A percentile compares a stretch with the other conserved stretches of the same genome.
phyloP scores from a whole-genome alignment of 2,329 filamentous ascomycete genomes.

The Chaetomiaceae sp. region DNA sequence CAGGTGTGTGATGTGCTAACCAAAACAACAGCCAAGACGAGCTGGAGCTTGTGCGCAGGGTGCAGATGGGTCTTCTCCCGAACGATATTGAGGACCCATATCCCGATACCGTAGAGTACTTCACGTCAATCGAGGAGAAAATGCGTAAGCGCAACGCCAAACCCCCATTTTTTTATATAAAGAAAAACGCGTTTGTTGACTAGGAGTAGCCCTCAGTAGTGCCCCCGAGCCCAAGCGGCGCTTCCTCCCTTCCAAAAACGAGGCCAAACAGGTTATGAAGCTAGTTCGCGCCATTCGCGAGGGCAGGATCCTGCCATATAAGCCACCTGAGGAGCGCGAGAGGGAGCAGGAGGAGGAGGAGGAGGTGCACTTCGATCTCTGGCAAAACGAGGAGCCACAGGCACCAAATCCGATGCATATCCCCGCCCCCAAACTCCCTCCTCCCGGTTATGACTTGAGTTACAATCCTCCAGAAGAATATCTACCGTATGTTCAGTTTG shows the following conservation, averaged over 20 bases:
- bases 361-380: conserved; percentile 78
- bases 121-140: conserved; percentile 81
- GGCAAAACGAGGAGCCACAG: conserved; percentile 84
- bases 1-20: no score
- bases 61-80: conserved; percentile 84
- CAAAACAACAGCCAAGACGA: conserved; percentile 65
- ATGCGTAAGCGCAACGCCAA: conserved; percentile 54
- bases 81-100: conserved; percentile 91
- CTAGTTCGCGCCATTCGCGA: conserved; percentile 93
- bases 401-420: conserved; percentile 90
- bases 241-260: conserved; percentile 94
- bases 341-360: conserved; percentile 69
- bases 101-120: conserved; percentile 89
- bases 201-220: conserved; percentile 61
- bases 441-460: conserved; percentile 90
- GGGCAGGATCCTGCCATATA: conserved; percentile 88
- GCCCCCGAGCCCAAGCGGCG: conserved; percentile 94
- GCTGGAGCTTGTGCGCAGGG: conserved; percentile 77
- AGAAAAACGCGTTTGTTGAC: conserved; percentile 8
- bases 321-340: conserved; percentile 62
- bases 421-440: conserved; percentile 86
- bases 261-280: conserved; percentile 95
- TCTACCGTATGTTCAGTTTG: conserved; percentile 50
- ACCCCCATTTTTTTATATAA: no score
- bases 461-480: conserved; percentile 97